Evolutionary conservation across 352 stramenopile species (phyloP).

Genomic region (Globisporangium lucens): DNA sequence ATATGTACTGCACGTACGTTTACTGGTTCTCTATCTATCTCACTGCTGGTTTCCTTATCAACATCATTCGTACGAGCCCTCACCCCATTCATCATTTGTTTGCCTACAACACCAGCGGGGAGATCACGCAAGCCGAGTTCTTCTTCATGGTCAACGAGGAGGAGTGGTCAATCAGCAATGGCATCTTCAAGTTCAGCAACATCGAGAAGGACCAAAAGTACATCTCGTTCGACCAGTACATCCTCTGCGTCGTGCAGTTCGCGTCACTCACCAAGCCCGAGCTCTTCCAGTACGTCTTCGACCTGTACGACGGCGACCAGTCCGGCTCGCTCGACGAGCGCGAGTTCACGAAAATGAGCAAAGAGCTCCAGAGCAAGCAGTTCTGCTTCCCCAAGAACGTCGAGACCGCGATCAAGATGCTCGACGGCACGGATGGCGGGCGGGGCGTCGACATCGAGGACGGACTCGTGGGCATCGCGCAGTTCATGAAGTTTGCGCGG

Average conservation of each 20-base stretch:
- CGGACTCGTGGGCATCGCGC: constrained; percentile 38
- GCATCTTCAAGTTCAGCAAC: constrained; percentile 45
- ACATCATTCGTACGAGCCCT: background rate
- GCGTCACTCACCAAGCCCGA: constrained; percentile 59
- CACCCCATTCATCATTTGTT: background rate
- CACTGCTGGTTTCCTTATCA: background rate
- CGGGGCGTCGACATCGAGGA: constrained; percentile 26
- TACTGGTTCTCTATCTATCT: background rate
- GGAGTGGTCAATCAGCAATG: constrained; percentile 43
- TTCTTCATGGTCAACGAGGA: constrained; percentile 74
- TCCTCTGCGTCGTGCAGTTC: constrained; percentile 56
- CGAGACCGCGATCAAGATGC: constrained; percentile 47
- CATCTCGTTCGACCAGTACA: constrained; percentile 63
- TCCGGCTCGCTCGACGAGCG: constrained; percentile 55
- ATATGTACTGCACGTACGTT: constrained; percentile 74
- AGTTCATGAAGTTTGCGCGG: constrained; percentile 55
- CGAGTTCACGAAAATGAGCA: constrained; percentile 62
- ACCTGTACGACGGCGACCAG: constrained; percentile 63
- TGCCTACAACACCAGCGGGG: constrained; percentile 30
- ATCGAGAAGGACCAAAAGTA: constrained; percentile 45
- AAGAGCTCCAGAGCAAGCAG: constrained; percentile 61
- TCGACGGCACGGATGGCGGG: constrained; percentile 31
- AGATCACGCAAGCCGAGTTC: constrained; percentile 73
- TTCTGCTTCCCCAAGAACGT: constrained; percentile 70
- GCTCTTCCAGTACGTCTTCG: constrained; percentile 67